Percentiles rank a stretch among this genome's conserved stretches.
Conservation (phyloP, 345 rosid genomes). For the Pugionium cornutum region DNA sequence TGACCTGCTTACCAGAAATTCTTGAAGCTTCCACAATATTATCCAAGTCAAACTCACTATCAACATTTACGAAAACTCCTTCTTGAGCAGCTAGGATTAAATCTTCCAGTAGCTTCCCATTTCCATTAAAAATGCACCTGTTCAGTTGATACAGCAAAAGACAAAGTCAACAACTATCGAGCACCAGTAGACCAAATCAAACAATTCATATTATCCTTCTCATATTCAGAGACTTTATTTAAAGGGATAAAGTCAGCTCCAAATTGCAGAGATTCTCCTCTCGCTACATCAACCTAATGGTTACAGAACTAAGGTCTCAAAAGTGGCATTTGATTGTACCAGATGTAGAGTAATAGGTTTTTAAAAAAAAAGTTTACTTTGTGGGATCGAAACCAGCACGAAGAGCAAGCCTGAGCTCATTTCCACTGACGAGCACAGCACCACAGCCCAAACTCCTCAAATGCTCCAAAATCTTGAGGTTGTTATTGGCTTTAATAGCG, state of each 20-base stretch:
- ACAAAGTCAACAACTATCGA: constrained; percentile 1
- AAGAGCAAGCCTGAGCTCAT: constrained; percentile 91
- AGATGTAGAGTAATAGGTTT: not conserved
- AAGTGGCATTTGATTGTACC: not conserved
- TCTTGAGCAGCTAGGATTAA: constrained; percentile 89
- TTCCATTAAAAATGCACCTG: constrained; percentile 97
- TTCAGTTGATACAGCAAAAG: not conserved
- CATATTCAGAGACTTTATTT: not conserved
- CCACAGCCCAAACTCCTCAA: constrained; percentile 88
- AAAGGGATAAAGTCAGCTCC: not conserved
- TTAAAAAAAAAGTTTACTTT: constrained; percentile 46
- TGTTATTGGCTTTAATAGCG: constrained; percentile 91
- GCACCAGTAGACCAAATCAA: constrained; percentile 4
- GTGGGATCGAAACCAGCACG: constrained; percentile 86
- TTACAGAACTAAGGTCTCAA: not conserved
- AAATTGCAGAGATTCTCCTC: not conserved
- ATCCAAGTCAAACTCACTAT: constrained; percentile 93
- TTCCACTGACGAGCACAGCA: constrained; percentile 93
- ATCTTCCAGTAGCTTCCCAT: constrained; percentile 89
- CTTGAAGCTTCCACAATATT: constrained; percentile 85
- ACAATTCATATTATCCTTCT: not conserved
- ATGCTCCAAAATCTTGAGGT: constrained; percentile 91
- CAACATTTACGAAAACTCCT: constrained; percentile 94
- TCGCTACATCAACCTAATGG: not conserved
- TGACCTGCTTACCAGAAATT: constrained; percentile 81